Evolutionary conservation across 2,329 filamentous ascomycete species (phyloP).

Genomic region (Pseudogymnoascus pannorum): DNA sequence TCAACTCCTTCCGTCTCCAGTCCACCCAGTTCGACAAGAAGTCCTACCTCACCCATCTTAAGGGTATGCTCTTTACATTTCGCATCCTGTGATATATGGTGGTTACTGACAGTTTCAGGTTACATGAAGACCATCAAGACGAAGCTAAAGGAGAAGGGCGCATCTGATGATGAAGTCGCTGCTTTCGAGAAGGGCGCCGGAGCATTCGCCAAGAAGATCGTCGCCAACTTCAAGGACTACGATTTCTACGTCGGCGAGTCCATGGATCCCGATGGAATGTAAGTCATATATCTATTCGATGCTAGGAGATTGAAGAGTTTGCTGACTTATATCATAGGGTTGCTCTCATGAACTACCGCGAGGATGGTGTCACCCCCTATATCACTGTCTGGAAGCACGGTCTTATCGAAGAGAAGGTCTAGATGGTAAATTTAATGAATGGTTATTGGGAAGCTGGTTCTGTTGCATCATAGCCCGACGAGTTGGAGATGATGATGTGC

Average conservation of each 20-base stretch:
- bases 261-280: constrained; percentile 94
- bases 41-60: constrained; percentile 72
- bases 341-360: constrained; percentile 92
- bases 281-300: constrained; percentile 34
- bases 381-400: constrained; percentile 95
- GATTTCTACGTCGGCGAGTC: constrained; percentile 90
- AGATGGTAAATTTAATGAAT: constrained; percentile 29
- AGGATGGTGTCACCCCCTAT: constrained; percentile 87
- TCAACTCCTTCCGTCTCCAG: constrained; percentile 85
- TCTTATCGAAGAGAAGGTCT: constrained; percentile 84
- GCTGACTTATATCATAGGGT: constrained; percentile 47
- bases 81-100: constrained; percentile 12
- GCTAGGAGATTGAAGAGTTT: constrained; percentile 1
- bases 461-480: background rate
- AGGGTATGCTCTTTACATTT: constrained; percentile 51
- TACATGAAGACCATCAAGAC: constrained; percentile 91
- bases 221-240: constrained; percentile 86
- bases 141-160: constrained; percentile 55
- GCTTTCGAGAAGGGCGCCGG: constrained; percentile 73
- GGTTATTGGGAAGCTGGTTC: constrained; percentile 8
- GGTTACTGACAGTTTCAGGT: constrained; percentile 38
- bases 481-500: background rate
- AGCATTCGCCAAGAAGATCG: constrained; percentile 69
- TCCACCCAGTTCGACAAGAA: constrained; percentile 81
- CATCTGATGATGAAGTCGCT: constrained; percentile 59